A percentile compares a stretch with the other conserved stretches of the same genome.
These are phyloP conservation scores for Xylaria sp. DNA, from an alignment of 2,329 filamentous ascomycete genomes.

Conservation along the genomic window DNA sequence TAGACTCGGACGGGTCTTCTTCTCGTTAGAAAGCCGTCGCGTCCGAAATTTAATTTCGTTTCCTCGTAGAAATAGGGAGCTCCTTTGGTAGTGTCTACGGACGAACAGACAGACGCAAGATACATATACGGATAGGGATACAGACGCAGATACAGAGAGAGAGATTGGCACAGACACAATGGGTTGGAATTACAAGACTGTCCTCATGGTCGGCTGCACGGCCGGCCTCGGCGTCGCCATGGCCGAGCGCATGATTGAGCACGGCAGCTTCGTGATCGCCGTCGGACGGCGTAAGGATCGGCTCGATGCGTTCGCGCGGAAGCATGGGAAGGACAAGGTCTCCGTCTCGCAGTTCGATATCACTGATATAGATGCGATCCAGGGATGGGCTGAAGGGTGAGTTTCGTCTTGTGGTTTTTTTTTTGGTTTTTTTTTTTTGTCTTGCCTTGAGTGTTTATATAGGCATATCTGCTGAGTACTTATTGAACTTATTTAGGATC, in stretches of 20 bases:
- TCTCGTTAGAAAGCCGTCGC: no score
- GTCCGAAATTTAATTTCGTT: no score
- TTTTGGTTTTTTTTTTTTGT: not conserved
- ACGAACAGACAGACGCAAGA: no score
- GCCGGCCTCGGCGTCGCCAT: slow-evolving; percentile 39
- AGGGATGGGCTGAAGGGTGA: slow-evolving; percentile 48
- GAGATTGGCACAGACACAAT: slow-evolving; percentile 18
- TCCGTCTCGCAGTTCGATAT: slow-evolving; percentile 52
- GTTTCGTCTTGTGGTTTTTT: not conserved
- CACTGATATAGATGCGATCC: slow-evolving; percentile 47
- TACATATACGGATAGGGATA: no score
- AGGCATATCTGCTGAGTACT: no score
- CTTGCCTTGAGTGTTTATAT: no score
- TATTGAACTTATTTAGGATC: slow-evolving; percentile 42
- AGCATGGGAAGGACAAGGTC: slow-evolving; percentile 53
- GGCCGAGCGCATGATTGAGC: slow-evolving; percentile 46
- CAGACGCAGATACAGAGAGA: no score
- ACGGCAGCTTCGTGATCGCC: slow-evolving; percentile 58
- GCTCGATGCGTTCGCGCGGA: slow-evolving; percentile 55
- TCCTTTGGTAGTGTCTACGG: no score
- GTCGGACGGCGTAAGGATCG: slow-evolving; percentile 61
- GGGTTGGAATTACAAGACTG: slow-evolving; percentile 39
- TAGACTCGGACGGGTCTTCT: no score
- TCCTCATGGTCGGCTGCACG: slow-evolving; percentile 40
- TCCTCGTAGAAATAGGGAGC: no score